Evolutionary conservation across 768 basidiomycete species (phyloP).

Genomic region (Aureoboletus auriporus): DNA sequence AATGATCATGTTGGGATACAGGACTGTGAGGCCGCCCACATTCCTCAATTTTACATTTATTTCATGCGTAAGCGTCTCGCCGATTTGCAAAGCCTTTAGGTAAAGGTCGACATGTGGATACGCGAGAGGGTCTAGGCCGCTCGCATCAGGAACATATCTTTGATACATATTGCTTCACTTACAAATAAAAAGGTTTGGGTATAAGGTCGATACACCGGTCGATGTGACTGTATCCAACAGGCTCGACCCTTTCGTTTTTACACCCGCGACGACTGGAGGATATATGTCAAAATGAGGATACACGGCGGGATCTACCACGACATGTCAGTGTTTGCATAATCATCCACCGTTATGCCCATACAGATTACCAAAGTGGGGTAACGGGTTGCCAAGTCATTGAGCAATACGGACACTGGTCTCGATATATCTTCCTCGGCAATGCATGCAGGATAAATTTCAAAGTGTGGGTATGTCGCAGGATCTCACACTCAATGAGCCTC

Average conservation of each 20-base stretch:
- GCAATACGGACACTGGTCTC: background rate
- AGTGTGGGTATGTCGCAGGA: constrained; percentile 36
- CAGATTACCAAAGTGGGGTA: constrained; percentile 37
- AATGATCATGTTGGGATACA: constrained; percentile 26
- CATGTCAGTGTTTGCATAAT: constrained; percentile 4
- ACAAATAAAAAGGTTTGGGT: constrained; percentile 19
- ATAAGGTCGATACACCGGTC: background rate
- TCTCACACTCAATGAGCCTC: constrained; percentile 26
- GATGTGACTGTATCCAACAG: background rate
- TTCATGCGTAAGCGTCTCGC: constrained; percentile 49
- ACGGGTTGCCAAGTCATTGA: constrained; percentile 1
- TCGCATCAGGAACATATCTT: background rate
- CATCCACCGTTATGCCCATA: constrained; percentile 13
- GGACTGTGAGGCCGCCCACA: constrained; percentile 2
- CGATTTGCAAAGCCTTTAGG: constrained; percentile 28
- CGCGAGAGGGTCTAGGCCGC: constrained; percentile 31
- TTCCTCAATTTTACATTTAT: constrained; percentile 4
- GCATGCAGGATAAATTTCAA: constrained; percentile 37
- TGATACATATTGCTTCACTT: background rate
- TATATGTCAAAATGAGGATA: constrained; percentile 44
- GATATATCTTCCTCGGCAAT: background rate
- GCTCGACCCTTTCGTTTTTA: background rate
- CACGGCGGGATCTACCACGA: constrained; percentile 31
- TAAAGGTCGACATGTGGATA: constrained; percentile 43
- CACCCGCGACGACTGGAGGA: constrained; percentile 16